Evolutionary conservation across 2,329 filamentous ascomycete genomes (phyloP).

Genomic region (Penicillium sp.): DNA sequence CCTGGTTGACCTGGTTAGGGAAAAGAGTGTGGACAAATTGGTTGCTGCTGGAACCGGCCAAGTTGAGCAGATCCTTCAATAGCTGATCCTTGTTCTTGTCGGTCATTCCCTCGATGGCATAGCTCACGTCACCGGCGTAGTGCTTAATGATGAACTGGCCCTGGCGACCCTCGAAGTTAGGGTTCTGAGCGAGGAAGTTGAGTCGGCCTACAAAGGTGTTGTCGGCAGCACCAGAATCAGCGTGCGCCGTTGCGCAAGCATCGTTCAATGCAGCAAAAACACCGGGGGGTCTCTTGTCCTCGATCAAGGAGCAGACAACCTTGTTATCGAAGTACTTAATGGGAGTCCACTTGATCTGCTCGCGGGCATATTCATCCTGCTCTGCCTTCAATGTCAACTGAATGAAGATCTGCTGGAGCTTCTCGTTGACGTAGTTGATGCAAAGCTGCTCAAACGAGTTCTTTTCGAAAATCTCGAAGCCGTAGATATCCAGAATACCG

Average conservation of each 20-base stretch:
- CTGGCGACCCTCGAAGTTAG: conserved; percentile 87
- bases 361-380: conserved; percentile 93
- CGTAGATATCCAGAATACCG: conserved; percentile 97
- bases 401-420: conserved; percentile 98
- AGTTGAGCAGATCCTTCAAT: conserved; percentile 86
- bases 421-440: conserved; percentile 99
- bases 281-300: conserved; percentile 84
- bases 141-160: conserved; percentile 98
- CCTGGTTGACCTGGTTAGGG: conserved; percentile 89
- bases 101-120: conserved; percentile 93
- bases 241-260: conserved; percentile 96
- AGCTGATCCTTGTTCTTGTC: conserved; percentile 99
- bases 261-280: conserved; percentile 97
- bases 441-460: conserved; percentile 99
- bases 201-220: conserved; percentile 93
- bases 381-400: conserved; percentile 95
- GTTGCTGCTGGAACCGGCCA: conserved; percentile 83
- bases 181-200: conserved; percentile 82
- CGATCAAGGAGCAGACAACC: conserved; percentile 95
- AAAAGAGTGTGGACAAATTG: conserved; percentile 85
- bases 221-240: conserved; percentile 90
- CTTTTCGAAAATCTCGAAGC: conserved; percentile 98
- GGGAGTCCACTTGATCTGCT: conserved; percentile 97
- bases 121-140: conserved; percentile 95
- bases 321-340: conserved; percentile 99